Evolutionary conservation across 2,329 filamentous ascomycete genomes (phyloP).

Genomic region (Fusarium sp.): DNA sequence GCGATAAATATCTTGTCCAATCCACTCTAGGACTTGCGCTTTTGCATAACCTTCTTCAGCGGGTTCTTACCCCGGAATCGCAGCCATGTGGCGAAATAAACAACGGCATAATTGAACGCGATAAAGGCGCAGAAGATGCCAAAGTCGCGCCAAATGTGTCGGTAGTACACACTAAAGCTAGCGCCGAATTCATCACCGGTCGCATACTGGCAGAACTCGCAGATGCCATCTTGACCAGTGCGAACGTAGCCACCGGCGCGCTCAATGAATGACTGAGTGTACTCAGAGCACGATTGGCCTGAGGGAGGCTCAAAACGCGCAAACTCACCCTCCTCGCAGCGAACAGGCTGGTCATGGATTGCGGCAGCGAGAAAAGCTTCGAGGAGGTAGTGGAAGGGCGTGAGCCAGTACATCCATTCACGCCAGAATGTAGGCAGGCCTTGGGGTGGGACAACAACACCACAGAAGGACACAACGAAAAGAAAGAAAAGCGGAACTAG

Average conservation of each 20-base stretch:
- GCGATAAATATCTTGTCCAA: background rate
- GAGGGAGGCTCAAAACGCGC: slow-evolving; percentile 69
- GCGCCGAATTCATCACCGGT: slow-evolving; percentile 69
- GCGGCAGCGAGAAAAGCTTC: slow-evolving; percentile 69
- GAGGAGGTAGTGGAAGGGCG: slow-evolving; percentile 75
- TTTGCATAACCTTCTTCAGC: slow-evolving; percentile 47
- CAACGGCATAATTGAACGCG: slow-evolving; percentile 67
- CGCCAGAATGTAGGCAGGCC: slow-evolving; percentile 72
- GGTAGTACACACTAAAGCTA: slow-evolving; percentile 69
- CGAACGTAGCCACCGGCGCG: slow-evolving; percentile 70
- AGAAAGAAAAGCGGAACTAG: slow-evolving; percentile 77
- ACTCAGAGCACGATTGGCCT: slow-evolving; percentile 69
- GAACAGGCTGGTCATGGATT: slow-evolving; percentile 64
- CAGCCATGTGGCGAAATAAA: slow-evolving; percentile 54
- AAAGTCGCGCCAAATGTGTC: slow-evolving; percentile 73
- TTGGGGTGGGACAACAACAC: slow-evolving; percentile 72
- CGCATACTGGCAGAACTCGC: slow-evolving; percentile 72
- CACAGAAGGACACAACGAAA: slow-evolving; percentile 77
- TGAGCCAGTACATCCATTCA: slow-evolving; percentile 73
- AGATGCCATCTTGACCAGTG: slow-evolving; percentile 65
- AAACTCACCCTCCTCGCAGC: slow-evolving; percentile 66
- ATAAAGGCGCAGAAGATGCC: slow-evolving; percentile 73
- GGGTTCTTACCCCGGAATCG: slow-evolving; percentile 55
- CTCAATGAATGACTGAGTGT: slow-evolving; percentile 63
- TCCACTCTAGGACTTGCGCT: slow-evolving; percentile 26